phyloP scores from a whole-genome alignment of 257 asterid genomes.

The Gynochthodes officinalis region DNA sequence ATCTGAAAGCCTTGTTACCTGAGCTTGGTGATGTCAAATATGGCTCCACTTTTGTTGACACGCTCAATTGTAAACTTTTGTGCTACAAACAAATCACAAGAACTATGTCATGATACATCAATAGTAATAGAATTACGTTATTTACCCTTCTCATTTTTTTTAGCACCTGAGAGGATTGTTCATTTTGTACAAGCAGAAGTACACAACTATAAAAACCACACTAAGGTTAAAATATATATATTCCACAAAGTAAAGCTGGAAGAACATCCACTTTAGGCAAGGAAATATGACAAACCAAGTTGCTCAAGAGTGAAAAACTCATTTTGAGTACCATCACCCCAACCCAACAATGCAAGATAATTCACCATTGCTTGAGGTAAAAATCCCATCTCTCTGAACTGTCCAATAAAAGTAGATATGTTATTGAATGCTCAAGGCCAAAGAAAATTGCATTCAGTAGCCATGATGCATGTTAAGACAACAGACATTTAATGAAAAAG shows the following conservation, averaged over 20 bases:
- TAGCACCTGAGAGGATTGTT: not conserved
- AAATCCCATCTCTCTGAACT: conserved; percentile 93
- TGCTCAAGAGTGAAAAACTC: conserved; percentile 83
- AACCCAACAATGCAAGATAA: conserved; percentile 91
- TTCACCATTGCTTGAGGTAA: conserved; percentile 88
- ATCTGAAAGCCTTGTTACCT: conserved; percentile 43
- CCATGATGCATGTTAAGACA: not conserved
- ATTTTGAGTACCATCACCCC: conserved; percentile 98
- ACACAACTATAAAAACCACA: not conserved
- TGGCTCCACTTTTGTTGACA: conserved; percentile 88
- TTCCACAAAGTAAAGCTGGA: not conserved
- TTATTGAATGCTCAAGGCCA: not conserved
- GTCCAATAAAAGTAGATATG: conserved; percentile 27
- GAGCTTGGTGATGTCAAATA: conserved; percentile 79
- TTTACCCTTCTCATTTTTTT: not conserved
- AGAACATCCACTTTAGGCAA: conserved; percentile 10
- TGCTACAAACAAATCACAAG: conserved; percentile 49
- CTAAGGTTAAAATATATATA: not conserved
- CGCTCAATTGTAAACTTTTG: conserved; percentile 86
- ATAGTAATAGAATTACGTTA: not conserved
- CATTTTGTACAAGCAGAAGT: not conserved
- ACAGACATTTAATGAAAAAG: not conserved
- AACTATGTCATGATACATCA: conserved; percentile 4
- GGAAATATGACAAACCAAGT: conserved; percentile 59
- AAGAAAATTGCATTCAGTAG: not conserved